Percentiles rank a stretch among this genome's conserved stretches.
Conservation (phyloP, 2,329 filamentous ascomycete species). For the Fusarium dimerum region DNA sequence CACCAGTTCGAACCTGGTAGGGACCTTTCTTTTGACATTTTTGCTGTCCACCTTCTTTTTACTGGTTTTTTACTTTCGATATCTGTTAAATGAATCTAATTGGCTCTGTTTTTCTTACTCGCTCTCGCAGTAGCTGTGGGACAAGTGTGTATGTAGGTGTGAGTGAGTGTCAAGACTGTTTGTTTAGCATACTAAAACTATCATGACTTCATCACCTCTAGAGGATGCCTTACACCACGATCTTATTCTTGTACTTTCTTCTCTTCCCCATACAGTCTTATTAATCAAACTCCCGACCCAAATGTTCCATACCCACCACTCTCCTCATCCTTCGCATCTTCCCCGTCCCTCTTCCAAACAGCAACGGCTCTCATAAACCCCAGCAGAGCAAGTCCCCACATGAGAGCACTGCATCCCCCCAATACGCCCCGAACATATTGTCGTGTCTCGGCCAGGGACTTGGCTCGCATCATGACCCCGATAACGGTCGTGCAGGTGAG, state of each 20-base stretch:
- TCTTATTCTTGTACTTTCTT: too few species aligned
- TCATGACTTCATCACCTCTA: too few species aligned
- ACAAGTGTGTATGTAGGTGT: too few species aligned
- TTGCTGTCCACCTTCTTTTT: background rate
- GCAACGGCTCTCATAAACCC: conserved; percentile 32
- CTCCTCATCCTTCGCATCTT: conserved; percentile 4
- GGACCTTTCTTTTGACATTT: conserved; percentile 2
- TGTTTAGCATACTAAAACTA: too few species aligned
- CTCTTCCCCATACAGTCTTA: too few species aligned
- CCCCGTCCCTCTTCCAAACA: conserved; percentile 25
- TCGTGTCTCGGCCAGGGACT: conserved; percentile 24
- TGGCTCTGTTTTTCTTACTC: too few species aligned
- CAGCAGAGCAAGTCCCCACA: conserved; percentile 30
- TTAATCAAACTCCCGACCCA: background rate
- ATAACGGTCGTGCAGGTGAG: conserved; percentile 22
- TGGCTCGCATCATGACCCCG: conserved; percentile 22
- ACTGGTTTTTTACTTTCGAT: background rate
- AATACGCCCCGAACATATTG: conserved; percentile 26
- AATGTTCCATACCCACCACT: conserved; percentile 23
- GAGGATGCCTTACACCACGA: too few species aligned
- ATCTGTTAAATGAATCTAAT: too few species aligned
- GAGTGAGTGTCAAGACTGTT: too few species aligned
- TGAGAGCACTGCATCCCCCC: conserved; percentile 28
- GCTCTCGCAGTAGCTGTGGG: too few species aligned
- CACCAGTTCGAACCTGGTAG: conserved; percentile 16